phyloP scores from a whole-genome alignment of 768 basidiomycete species.

The Kwoniella dendrophila region DNA sequence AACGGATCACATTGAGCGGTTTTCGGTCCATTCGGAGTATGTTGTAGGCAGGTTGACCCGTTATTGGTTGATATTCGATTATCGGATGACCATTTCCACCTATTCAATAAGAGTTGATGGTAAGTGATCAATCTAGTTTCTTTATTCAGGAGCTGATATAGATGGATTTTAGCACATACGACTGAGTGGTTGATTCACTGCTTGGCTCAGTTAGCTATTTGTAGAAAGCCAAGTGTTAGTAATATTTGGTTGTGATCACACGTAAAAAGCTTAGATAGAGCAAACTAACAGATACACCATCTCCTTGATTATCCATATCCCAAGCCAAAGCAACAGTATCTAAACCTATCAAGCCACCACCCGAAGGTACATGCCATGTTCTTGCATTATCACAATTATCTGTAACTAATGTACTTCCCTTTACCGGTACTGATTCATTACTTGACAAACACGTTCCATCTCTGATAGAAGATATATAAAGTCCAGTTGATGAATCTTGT shows the following conservation, averaged over 20 bases:
- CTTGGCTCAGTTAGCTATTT: too few species aligned
- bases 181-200: too few species aligned
- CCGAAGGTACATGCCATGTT: slow-evolving; percentile 10
- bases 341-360: neutral
- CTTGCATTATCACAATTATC: neutral
- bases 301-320: neutral
- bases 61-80: neutral
- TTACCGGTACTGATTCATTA: neutral
- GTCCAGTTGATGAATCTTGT: neutral
- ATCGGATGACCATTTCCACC: slow-evolving; percentile 9
- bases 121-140: too few species aligned
- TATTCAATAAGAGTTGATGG: too few species aligned
- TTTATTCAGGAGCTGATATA: too few species aligned
- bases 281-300: neutral
- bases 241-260: neutral
- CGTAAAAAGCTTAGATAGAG: too few species aligned
- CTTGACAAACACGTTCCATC: neutral
- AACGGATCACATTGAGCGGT: neutral
- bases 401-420: neutral
- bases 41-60: neutral
- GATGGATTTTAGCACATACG: too few species aligned
- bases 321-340: slow-evolving; percentile 1
- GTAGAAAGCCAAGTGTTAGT: too few species aligned
- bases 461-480: slow-evolving; percentile 10
- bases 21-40: neutral